phyloP scores from a whole-genome alignment of 192 early-diverging fungal species.

The Entomortierella lignicola region DNA sequence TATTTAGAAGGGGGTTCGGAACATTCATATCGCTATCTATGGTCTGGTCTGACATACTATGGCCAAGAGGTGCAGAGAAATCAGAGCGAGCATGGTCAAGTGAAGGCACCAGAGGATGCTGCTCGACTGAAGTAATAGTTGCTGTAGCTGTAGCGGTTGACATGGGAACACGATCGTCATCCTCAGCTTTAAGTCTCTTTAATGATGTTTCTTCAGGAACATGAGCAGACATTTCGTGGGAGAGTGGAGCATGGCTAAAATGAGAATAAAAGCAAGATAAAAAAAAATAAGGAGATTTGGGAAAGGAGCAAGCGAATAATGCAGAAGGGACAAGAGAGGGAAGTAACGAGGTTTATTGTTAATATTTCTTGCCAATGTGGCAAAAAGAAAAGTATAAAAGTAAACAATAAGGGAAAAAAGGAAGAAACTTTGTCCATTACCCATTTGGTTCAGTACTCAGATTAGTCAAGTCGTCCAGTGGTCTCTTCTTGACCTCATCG shows the following conservation, averaged over 20 bases:
- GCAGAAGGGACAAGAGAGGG: neutral
- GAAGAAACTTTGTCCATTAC: neutral
- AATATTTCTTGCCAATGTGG: neutral
- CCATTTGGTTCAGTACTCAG: conserved; percentile 28
- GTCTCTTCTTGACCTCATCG: conserved; percentile 53
- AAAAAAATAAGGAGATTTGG: neutral
- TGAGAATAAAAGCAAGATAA: neutral
- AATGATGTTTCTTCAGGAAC: conserved; percentile 38
- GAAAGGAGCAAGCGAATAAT: neutral
- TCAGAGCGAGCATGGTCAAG: conserved; percentile 41
- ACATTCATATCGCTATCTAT: conserved; percentile 54
- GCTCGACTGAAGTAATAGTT: conserved; percentile 22
- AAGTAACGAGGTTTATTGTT: neutral
- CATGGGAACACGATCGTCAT: conserved; percentile 44
- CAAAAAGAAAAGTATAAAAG: neutral
- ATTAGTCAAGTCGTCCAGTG: conserved; percentile 26
- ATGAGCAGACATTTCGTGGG: conserved; percentile 14
- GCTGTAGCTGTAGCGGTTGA: conserved; percentile 16
- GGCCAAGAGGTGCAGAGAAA: conserved; percentile 14
- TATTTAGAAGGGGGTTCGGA: conserved; percentile 28
- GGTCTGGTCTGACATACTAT: conserved; percentile 36
- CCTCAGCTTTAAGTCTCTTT: conserved; percentile 48
- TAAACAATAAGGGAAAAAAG: neutral
- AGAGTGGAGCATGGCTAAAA: conserved; percentile 5
- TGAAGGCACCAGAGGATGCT: conserved; percentile 46